Evolutionary conservation across 148 eudicot species (phyloP).

Genomic region (Cornus kousa): DNA sequence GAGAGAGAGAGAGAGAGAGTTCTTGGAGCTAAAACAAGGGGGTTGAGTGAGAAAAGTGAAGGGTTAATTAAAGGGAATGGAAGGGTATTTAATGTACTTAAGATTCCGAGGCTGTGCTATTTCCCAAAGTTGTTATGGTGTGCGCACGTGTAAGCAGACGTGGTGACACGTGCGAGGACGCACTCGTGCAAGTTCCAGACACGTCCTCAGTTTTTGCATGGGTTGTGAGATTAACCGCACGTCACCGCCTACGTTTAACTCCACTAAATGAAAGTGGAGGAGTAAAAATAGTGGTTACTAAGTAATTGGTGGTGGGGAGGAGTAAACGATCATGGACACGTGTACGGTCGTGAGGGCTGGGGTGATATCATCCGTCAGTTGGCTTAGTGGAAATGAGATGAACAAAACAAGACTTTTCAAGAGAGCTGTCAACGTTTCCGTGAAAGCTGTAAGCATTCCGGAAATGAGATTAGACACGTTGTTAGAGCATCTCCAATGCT

Average conservation of each 20-base stretch:
- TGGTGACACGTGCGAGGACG: background rate
- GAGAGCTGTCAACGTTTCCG: background rate
- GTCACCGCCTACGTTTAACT: background rate
- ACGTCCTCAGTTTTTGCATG: background rate
- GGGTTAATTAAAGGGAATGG: background rate
- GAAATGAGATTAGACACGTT: too few relatives aligned
- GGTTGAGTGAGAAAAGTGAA: background rate
- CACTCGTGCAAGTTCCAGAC: background rate
- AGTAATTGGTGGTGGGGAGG: background rate
- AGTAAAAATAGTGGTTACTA: too few relatives aligned
- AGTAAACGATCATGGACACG: conserved; percentile 3
- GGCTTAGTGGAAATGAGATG: background rate
- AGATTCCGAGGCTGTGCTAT: background rate
- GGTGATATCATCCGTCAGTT: background rate
- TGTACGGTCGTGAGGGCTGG: conserved; percentile 4
- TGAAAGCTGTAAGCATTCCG: background rate
- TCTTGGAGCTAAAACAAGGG: background rate
- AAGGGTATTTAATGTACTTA: background rate
- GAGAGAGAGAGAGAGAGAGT: conserved; percentile 15
- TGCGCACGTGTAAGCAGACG: conserved; percentile 1
- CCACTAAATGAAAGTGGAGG: background rate
- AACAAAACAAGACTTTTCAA: background rate
- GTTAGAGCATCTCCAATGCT: too few relatives aligned
- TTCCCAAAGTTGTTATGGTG: conserved; percentile 8
- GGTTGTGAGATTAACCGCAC: background rate